A percentile compares a stretch with the other conserved stretches of the same genome.
These are phyloP conservation scores for Ehretia macrophylla DNA, from an alignment of 257 asterid genomes.

Conservation along the genomic window DNA sequence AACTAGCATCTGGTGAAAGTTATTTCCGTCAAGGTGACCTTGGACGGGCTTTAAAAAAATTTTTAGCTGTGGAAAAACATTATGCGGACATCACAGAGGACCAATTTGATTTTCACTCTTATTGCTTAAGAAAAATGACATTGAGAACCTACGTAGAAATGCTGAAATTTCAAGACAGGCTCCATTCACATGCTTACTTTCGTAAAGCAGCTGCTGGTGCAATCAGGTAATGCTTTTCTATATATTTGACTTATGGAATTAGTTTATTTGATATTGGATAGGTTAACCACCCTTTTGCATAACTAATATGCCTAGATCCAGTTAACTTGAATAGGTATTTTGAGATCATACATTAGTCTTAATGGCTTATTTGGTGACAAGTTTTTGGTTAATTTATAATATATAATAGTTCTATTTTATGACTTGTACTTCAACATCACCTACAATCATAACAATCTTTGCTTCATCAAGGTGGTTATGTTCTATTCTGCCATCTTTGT, in stretches of 20 bases:
- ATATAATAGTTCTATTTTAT: too few relatives aligned
- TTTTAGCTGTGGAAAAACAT: conserved; percentile 96
- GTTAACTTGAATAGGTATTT: too few relatives aligned
- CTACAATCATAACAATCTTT: neutral
- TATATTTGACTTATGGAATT: conserved; percentile 9
- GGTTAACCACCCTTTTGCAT: too few relatives aligned
- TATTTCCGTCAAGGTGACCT: conserved; percentile 91
- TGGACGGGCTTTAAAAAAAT: conserved; percentile 96
- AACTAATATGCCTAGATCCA: too few relatives aligned
- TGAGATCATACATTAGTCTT: too few relatives aligned
- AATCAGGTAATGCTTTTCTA: conserved; percentile 49
- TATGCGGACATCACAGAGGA: conserved; percentile 93
- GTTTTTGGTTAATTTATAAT: too few relatives aligned
- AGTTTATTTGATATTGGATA: neutral
- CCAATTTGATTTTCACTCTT: conserved; percentile 96
- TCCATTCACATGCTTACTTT: conserved; percentile 87
- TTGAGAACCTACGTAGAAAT: conserved; percentile 87
- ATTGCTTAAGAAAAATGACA: conserved; percentile 97
- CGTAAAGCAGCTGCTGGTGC: conserved; percentile 92
- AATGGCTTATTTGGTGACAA: too few relatives aligned
- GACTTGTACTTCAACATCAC: too few relatives aligned
- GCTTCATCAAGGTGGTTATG: conserved; percentile 3
- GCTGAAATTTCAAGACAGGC: conserved; percentile 91
- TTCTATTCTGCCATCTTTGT: conserved; percentile 6
- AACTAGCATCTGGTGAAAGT: conserved; percentile 93